Evolutionary conservation across 352 stramenopile species (phyloP).

Genomic region (Phytophthora aleatoria): DNA sequence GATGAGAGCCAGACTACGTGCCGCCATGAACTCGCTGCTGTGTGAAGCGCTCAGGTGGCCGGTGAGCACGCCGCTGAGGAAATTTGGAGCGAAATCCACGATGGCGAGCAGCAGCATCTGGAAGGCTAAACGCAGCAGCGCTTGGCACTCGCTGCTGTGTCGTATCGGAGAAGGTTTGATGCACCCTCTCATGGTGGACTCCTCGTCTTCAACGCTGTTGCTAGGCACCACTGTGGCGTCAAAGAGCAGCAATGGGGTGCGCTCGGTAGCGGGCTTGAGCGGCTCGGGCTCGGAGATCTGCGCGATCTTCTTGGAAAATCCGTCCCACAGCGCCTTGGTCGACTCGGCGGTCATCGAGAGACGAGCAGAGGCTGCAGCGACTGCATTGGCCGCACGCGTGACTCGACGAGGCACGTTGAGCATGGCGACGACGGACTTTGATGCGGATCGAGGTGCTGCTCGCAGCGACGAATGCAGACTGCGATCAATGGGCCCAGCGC

Average conservation of each 20-base stretch:
- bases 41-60: constrained; percentile 63
- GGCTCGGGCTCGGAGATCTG: constrained; percentile 23
- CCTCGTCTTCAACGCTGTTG: constrained; percentile 12
- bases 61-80: constrained; percentile 70
- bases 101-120: constrained; percentile 65
- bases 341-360: constrained; percentile 37
- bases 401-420: constrained; percentile 23
- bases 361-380: constrained; percentile 27
- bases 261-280: constrained; percentile 28
- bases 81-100: constrained; percentile 72
- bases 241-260: constrained; percentile 31
- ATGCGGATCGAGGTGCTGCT: background rate
- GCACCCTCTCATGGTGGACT: constrained; percentile 6
- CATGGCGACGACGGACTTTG: constrained; percentile 10
- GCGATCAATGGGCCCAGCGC: constrained; percentile 5
- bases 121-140: constrained; percentile 29
- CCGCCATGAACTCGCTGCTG: constrained; percentile 83
- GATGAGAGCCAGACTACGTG: constrained; percentile 69
- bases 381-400: constrained; percentile 19
- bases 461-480: constrained; percentile 19
- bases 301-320: constrained; percentile 23
- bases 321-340: constrained; percentile 33
- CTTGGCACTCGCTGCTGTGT: constrained; percentile 28
- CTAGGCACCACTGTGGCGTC: constrained; percentile 28
- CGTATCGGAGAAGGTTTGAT: constrained; percentile 5